phyloP scores from a whole-genome alignment of 768 basidiomycete species.

The Termitomyces sp. region DNA sequence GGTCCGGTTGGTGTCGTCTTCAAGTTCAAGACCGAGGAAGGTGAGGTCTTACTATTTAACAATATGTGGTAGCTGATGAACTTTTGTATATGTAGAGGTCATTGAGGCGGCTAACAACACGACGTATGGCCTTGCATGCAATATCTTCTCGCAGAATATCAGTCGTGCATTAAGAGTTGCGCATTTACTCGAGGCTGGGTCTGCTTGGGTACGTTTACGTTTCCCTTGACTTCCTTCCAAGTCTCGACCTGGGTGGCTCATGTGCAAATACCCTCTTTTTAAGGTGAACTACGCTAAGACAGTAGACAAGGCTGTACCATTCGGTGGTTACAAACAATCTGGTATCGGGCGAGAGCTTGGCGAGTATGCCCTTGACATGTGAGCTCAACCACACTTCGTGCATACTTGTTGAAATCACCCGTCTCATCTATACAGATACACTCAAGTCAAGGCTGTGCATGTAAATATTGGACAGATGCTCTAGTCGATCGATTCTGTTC shows the following conservation, averaged over 20 bases:
- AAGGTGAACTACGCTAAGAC: slow-evolving; percentile 18
- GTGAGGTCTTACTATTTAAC: slow-evolving; percentile 6
- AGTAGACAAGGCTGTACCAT: slow-evolving; percentile 15
- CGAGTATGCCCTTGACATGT: slow-evolving; percentile 21
- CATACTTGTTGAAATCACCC: background rate
- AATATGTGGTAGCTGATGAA: slow-evolving; percentile 18
- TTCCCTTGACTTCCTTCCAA: background rate
- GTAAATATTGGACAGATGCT: slow-evolving; percentile 15
- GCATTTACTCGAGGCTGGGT: slow-evolving; percentile 18
- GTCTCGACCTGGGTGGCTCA: background rate
- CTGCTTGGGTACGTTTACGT: slow-evolving; percentile 10
- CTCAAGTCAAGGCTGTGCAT: slow-evolving; percentile 17
- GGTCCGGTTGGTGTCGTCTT: slow-evolving; percentile 69
- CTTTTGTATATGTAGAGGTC: slow-evolving; percentile 12
- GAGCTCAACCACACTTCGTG: background rate
- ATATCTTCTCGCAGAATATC: slow-evolving; percentile 17
- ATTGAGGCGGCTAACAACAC: slow-evolving; percentile 19
- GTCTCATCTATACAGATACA: slow-evolving; percentile 7
- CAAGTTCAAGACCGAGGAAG: slow-evolving; percentile 59
- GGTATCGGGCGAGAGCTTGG: slow-evolving; percentile 21
- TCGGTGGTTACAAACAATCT: slow-evolving; percentile 23
- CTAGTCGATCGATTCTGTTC: background rate
- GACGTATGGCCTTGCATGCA: slow-evolving; percentile 14
- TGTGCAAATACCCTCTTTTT: background rate
- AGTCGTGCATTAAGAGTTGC: too few relatives aligned